phyloP scores from a whole-genome alignment of 768 basidiomycete genomes.

The Suillus weaverae region DNA sequence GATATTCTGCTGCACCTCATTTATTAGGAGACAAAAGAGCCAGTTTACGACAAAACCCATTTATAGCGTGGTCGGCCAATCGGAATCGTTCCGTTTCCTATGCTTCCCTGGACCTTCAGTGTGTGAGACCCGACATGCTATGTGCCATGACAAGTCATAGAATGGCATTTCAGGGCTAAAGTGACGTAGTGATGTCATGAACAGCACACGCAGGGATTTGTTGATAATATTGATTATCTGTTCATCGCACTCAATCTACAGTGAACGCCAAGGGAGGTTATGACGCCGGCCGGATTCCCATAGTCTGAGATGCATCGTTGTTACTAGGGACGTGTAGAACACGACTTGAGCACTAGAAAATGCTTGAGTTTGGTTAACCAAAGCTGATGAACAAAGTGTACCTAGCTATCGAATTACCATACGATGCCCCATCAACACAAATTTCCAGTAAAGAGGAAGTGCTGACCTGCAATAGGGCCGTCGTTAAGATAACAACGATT shows the following conservation, averaged over 20 bases:
- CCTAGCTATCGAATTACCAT: neutral
- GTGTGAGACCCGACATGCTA: neutral
- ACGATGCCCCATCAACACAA: neutral
- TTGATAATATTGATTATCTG: neutral
- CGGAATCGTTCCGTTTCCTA: neutral
- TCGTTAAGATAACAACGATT: neutral
- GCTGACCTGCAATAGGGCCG: neutral
- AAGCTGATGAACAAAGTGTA: too few relatives aligned
- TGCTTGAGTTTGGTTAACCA: neutral
- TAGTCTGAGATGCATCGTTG: neutral
- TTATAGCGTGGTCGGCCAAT: neutral
- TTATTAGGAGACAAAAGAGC: neutral
- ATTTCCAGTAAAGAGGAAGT: neutral
- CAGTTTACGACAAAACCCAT: neutral
- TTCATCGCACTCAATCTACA: neutral
- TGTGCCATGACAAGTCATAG: neutral
- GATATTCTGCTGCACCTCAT: too few relatives aligned
- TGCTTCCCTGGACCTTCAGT: neutral
- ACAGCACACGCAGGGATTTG: neutral
- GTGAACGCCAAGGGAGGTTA: neutral
- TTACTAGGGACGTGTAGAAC: neutral
- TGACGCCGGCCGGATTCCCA: neutral
- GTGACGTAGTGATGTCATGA: neutral
- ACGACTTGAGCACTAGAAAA: neutral
- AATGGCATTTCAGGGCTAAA: neutral